Base-by-base conservation (phyloP, 2,329 filamentous ascomycete species). In the Colletotrichum plurivorum region DNA sequence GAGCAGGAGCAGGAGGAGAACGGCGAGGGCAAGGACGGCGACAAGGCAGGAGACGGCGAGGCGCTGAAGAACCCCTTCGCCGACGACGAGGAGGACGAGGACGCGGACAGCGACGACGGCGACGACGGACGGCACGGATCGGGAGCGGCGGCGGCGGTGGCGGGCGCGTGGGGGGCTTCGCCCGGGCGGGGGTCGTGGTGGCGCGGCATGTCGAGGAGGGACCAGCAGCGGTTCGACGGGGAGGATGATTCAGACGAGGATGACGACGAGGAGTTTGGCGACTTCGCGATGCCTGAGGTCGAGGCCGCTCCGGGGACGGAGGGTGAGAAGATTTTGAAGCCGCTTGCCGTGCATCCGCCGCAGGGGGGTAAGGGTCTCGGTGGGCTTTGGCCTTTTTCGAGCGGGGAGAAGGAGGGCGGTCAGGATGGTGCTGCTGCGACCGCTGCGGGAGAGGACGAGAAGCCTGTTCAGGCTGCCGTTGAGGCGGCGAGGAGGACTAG, bases 251-350 rank as follows among this genome's bases (percentile, higher is more conserved):
- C 82, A 46, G 85, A 85, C 49, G 85, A 86, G 41, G 87, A 86
- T 15, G 83, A 84, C 43, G 88, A 90, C 48, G 89, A 92, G 71
- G 90, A 91, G 73, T 88, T 92, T 80, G 90, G 90, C 15, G 91
- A 92, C 67, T 92, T 92, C 73, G 89, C 89, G 71, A 89, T 92
- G 81, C 87, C 89, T 12, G 89, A 90, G 76, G 81, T 85, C 58
- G 81, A 80, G 72, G 52, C 74, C 73, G 68, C 74, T 76, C 54
- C 76, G 74, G 59, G 51, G 8, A 53, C 68, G 18, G 77, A 78
- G 4, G 75, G 77, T 6, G 80, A 84, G 13, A 82, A 80, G 27
- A 81, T 90, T 2, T 78, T 89, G 63, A 86, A 87, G 72, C 88
- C 88, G 2, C 79, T 89, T 3, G 83, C 86, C 0, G 81, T 89